Evolutionary conservation across 73 alveolate species (phyloP).

Genomic region (Stentor roeselii): DNA sequence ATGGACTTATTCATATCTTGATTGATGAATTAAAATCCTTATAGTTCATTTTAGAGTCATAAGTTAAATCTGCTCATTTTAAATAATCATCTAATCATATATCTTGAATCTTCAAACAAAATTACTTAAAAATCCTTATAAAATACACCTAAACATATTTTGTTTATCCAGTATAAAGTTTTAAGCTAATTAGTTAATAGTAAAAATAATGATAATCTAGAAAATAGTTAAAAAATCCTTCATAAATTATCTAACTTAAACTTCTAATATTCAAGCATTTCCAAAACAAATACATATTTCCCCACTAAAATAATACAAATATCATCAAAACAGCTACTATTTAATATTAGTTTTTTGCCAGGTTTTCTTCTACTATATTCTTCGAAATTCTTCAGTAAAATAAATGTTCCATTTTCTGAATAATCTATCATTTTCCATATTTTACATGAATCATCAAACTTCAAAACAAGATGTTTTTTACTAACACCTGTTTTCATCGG

Average conservation of each 20-base stretch:
- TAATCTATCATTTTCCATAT: neutral
- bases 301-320: neutral
- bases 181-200: too few species aligned
- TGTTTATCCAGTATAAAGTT: too few species aligned
- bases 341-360: neutral
- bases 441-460: neutral
- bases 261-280: neutral
- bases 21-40: too few species aligned
- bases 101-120: too few species aligned
- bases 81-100: too few species aligned
- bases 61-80: too few species aligned
- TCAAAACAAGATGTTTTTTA: neutral
- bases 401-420: slow-evolving; percentile 15
- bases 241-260: neutral
- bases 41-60: too few species aligned
- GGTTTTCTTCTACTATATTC: neutral
- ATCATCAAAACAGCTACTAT: neutral
- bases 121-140: too few species aligned
- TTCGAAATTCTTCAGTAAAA: neutral
- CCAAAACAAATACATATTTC: neutral
- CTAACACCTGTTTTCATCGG: slow-evolving; percentile 11
- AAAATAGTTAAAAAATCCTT: too few species aligned
- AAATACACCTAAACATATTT: too few species aligned
- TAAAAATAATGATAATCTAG: too few species aligned
- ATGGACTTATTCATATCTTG: too few species aligned